phyloP scores from a whole-genome alignment of 1,284 basidiomycete genomes.

The Neonothopanus nambi region DNA sequence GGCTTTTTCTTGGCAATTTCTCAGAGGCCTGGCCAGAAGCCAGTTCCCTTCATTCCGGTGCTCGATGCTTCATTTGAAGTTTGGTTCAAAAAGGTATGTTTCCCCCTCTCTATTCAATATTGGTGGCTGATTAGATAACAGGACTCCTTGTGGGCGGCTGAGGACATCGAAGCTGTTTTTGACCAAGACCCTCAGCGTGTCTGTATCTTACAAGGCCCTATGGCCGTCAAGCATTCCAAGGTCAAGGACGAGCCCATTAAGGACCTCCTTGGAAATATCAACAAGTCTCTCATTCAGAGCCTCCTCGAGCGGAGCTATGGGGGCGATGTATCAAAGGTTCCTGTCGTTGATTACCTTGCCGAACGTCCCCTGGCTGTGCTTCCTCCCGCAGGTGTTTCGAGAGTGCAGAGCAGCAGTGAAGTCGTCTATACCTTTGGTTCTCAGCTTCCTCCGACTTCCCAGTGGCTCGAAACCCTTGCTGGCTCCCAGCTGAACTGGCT shows the following conservation, averaged over 20 bases:
- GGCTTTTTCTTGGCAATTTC: slow-evolving; percentile 95
- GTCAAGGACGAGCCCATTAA: slow-evolving; percentile 93
- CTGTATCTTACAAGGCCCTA: slow-evolving; percentile 95
- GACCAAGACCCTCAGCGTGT: slow-evolving; percentile 98
- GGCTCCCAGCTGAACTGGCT: slow-evolving; percentile 86
- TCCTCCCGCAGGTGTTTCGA: slow-evolving; percentile 48
- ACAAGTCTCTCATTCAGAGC: slow-evolving; percentile 74
- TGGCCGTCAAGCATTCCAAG: slow-evolving; percentile 87
- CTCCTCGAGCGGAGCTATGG: slow-evolving; percentile 83
- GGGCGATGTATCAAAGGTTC: slow-evolving; percentile 79
- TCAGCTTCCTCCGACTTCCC: slow-evolving; percentile 56
- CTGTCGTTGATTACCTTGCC: slow-evolving; percentile 86
- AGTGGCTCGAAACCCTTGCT: slow-evolving; percentile 87
- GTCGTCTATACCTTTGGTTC: slow-evolving; percentile 61
- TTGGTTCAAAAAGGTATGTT: slow-evolving; percentile 94
- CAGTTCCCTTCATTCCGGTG: slow-evolving; percentile 98
- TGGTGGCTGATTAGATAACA: slow-evolving; percentile 33
- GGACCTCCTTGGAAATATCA: slow-evolving; percentile 89
- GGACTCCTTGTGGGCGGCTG: slow-evolving; percentile 97
- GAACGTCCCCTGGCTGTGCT: slow-evolving; percentile 43
- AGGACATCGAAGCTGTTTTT: slow-evolving; percentile 98
- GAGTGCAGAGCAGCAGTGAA: slow-evolving; percentile 43
- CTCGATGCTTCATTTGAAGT: slow-evolving; percentile 93
- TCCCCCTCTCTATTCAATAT: slow-evolving; percentile 5
- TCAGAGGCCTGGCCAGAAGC: slow-evolving; percentile 96